Evolutionary conservation across 768 basidiomycete species (phyloP).

Genomic region (Suillus decipiens): DNA sequence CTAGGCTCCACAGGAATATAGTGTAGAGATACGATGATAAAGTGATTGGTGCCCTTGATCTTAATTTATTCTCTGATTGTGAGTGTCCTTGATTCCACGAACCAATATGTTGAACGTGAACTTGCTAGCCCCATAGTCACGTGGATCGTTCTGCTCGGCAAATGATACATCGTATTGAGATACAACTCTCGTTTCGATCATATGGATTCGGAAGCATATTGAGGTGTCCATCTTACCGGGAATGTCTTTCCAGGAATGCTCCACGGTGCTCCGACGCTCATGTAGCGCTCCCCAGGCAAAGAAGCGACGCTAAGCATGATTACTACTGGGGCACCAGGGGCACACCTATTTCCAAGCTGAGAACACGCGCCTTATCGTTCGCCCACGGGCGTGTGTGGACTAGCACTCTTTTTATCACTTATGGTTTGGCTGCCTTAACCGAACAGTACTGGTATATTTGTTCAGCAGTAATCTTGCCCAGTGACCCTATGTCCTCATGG

Average conservation of each 20-base stretch:
- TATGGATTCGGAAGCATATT: too few species aligned
- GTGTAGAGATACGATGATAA: background rate
- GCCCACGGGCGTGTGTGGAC: background rate
- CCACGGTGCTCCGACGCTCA: background rate
- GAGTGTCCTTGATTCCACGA: background rate
- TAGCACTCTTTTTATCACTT: background rate
- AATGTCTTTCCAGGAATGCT: background rate
- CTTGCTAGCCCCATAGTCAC: background rate
- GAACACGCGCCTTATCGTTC: background rate
- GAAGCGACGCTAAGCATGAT: background rate
- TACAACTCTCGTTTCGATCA: background rate
- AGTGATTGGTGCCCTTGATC: background rate
- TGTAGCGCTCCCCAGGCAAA: background rate
- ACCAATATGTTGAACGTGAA: background rate
- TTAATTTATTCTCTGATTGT: background rate
- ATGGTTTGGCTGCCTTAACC: background rate
- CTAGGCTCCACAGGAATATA: slow-evolving; percentile 16
- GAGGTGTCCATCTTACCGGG: too few species aligned
- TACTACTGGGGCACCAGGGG: background rate
- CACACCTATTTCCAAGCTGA: background rate
- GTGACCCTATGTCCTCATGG: background rate
- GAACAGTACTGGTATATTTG: background rate
- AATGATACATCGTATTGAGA: background rate
- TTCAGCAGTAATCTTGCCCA: background rate
- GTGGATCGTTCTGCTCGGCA: background rate